Base-by-base conservation (phyloP, 176 grass and related monocot species). In the Oryza rufipogon region DNA sequence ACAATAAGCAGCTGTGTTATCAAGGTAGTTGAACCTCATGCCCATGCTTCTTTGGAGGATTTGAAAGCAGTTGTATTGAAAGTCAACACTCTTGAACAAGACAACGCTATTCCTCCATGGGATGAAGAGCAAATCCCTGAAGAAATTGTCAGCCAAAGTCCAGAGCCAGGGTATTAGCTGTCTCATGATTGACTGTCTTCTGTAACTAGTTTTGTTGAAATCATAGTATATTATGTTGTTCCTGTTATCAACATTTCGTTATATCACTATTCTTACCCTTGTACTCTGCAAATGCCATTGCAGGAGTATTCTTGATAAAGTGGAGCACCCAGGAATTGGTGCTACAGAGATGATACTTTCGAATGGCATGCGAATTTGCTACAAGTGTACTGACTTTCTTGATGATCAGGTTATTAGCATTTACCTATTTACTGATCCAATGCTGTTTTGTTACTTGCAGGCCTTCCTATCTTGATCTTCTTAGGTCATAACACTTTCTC, bases 321-420 rank as follows among this genome's bases (percentile, higher is more conserved):
- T 80, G 83, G 93, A 99, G 34, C 92, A 92, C 78, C 84, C 90
- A 76, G 84, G 88, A 64, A 92, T 99, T 81, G 93, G 93, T 84
- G 89, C 86, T n/a, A 92, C 93, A 91, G 96, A 99, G 83, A 96
- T 94, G 82, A 75, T 92, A 85, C 90, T 99, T 69, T 99, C 96
- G 6, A 99, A 99, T 92, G 96, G 96, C 83, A 94, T 99, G 91
- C 85, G 86, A 71, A 73, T 99, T 89, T 99, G 93, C 84, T 99
- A 96, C 82, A 99, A 99, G 80, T 89, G 79, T 65, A 99, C 93
- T n/a, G 96, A 99, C 67, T 99, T 99, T 85, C 96, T 99, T 88
- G 96, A 99, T 89, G 96, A 99, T 89, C 96, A 99, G 93, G 96
- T 99, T 89, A 25, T 86, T 88, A 34, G 74, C 63, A 30, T 84